A percentile compares a stretch with the other conserved stretches of the same genome.
Conservation (phyloP, 306 rosid genomes). For the Vigna mungo region DNA sequence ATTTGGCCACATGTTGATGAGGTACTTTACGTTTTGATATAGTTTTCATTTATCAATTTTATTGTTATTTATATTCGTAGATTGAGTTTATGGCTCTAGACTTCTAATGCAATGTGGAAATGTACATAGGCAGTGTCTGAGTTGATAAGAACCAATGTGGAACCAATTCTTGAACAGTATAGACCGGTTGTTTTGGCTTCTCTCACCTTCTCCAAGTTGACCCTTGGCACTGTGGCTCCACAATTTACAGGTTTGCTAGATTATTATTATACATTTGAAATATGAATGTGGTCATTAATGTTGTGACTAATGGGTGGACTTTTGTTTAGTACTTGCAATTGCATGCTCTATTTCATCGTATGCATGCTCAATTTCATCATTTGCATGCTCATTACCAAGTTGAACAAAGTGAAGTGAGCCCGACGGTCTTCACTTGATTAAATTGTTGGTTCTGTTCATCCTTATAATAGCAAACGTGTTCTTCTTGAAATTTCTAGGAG, state of each 20-base stretch:
- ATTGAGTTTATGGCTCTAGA: slow-evolving; percentile 14
- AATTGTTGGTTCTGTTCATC: slow-evolving; percentile 38
- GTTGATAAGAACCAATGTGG: slow-evolving; percentile 74
- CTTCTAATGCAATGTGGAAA: slow-evolving; percentile 31
- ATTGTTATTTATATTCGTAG: neutral
- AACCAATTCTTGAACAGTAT: slow-evolving; percentile 82
- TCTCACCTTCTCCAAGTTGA: slow-evolving; percentile 81
- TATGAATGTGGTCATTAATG: slow-evolving; percentile 5
- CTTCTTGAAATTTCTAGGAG: slow-evolving; percentile 59
- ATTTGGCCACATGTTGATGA: slow-evolving; percentile 85
- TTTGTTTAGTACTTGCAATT: slow-evolving; percentile 4
- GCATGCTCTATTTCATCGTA: neutral
- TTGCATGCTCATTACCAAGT: neutral
- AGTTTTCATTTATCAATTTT: neutral
- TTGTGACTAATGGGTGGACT: neutral
- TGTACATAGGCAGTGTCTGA: slow-evolving; percentile 80
- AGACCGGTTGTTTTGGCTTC: slow-evolving; percentile 69
- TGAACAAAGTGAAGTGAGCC: slow-evolving; percentile 32
- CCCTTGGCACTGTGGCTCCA: slow-evolving; percentile 95
- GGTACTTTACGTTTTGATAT: slow-evolving; percentile 51
- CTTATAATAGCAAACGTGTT: neutral
- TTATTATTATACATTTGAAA: slow-evolving; percentile 5
- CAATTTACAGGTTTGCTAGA: slow-evolving; percentile 75
- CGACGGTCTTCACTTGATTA: neutral
- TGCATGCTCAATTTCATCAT: neutral